A percentile compares a stretch with the other conserved stretches of the same genome.
phyloP scores from a whole-genome alignment of 2,329 filamentous ascomycete genomes.

The Penicillium nordicum region DNA sequence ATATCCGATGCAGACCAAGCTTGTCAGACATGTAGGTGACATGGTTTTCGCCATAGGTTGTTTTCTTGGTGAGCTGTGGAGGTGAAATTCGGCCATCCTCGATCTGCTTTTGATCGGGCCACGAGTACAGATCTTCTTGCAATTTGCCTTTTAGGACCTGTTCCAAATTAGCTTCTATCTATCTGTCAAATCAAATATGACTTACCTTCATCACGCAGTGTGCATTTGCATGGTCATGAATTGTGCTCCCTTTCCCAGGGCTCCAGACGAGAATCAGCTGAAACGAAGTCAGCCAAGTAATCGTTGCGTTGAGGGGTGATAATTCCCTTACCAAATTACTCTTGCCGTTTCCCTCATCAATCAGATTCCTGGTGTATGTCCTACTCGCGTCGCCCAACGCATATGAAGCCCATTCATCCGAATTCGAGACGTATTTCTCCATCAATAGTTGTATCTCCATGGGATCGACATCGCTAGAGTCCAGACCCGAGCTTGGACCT shows the following conservation, averaged over 20 bases:
- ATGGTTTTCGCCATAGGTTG: constrained; percentile 64
- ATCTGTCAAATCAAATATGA: background rate
- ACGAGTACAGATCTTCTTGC: constrained; percentile 76
- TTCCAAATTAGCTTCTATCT: constrained; percentile 2
- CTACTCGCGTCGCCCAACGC: constrained; percentile 67
- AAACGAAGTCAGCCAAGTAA: constrained; percentile 12
- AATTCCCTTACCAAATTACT: constrained; percentile 61
- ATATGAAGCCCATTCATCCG: constrained; percentile 70
- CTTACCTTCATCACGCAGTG: constrained; percentile 81
- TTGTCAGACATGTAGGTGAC: constrained; percentile 89
- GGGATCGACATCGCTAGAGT: constrained; percentile 77
- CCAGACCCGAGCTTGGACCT: constrained; percentile 75
- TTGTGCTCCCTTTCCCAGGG: constrained; percentile 75
- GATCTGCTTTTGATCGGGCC: constrained; percentile 54
- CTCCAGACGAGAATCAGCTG: constrained; percentile 87
- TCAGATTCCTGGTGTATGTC: constrained; percentile 81
- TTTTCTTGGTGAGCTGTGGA: constrained; percentile 64
- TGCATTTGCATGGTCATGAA: constrained; percentile 85
- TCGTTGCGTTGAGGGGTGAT: background rate
- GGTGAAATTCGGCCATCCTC: constrained; percentile 50
- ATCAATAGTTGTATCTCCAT: constrained; percentile 68
- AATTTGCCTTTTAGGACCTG: constrained; percentile 72
- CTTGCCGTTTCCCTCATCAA: constrained; percentile 84
- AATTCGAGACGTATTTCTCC: constrained; percentile 66
- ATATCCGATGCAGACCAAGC: constrained; percentile 79